Percentiles rank a stretch among this genome's conserved stretches.
Conservation (phyloP, 306 rosid genomes). For the Castanea sativa region DNA sequence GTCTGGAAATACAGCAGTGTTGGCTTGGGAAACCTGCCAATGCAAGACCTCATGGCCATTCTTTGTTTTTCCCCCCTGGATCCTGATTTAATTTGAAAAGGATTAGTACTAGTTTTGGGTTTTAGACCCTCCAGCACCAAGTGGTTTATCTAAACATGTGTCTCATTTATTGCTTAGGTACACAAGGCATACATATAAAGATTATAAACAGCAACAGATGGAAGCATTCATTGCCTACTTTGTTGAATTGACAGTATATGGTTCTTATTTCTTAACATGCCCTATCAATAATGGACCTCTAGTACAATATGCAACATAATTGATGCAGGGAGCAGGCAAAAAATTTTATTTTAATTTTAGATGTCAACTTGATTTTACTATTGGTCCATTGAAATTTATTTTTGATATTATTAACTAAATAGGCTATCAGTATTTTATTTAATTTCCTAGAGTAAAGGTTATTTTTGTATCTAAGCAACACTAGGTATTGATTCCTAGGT, state of each 20-base stretch:
- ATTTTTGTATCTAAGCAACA: too few relatives aligned
- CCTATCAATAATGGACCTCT: background rate
- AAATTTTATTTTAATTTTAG: too few relatives aligned
- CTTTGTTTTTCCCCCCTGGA: background rate
- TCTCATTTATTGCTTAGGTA: background rate
- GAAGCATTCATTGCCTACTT: background rate
- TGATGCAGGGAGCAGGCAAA: too few relatives aligned
- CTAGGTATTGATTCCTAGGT: too few relatives aligned
- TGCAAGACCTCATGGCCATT: background rate
- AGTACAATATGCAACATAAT: background rate
- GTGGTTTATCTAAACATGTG: background rate
- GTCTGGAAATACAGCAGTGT: background rate
- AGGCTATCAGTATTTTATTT: too few relatives aligned
- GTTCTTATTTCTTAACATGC: background rate
- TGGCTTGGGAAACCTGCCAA: background rate
- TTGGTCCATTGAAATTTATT: too few relatives aligned
- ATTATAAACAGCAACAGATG: background rate
- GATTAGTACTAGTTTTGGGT: background rate
- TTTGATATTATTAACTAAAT: too few relatives aligned
- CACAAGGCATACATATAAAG: background rate
- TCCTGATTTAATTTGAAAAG: background rate
- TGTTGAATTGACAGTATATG: background rate
- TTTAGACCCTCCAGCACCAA: background rate
- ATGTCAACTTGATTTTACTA: too few relatives aligned
- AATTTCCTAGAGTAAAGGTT: too few relatives aligned